A percentile compares a stretch with the other conserved stretches of the same genome.
phyloP scores from a whole-genome alignment of 257 asterid species.

The Jasminum sambac region DNA sequence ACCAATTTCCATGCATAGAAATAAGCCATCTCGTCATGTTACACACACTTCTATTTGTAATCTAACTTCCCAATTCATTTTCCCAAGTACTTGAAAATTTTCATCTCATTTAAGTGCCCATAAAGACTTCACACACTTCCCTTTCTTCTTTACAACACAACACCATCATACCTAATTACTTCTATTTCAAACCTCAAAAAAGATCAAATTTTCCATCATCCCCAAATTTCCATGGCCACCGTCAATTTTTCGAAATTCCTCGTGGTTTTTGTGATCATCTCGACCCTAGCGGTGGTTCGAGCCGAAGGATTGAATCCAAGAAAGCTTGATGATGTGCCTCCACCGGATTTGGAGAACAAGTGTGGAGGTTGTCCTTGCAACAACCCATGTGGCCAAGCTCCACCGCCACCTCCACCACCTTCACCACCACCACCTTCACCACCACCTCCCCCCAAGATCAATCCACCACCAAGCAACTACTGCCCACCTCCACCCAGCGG shows the following conservation, averaged over 20 bases:
- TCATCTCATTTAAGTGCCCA: slow-evolving; percentile 37
- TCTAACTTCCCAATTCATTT: slow-evolving; percentile 24
- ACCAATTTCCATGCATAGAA: slow-evolving; percentile 16
- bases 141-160: not conserved
- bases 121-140: slow-evolving; percentile 15
- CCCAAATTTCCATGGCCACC: slow-evolving; percentile 24
- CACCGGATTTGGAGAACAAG: slow-evolving; percentile 52
- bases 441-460: slow-evolving; percentile 38
- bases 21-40: slow-evolving; percentile 24
- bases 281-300: slow-evolving; percentile 16
- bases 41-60: slow-evolving; percentile 23
- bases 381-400: slow-evolving; percentile 47
- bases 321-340: slow-evolving; percentile 37
- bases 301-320: slow-evolving; percentile 32
- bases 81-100: slow-evolving; percentile 1
- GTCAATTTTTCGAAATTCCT: slow-evolving; percentile 25
- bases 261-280: slow-evolving; percentile 16
- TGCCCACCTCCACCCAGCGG: slow-evolving; percentile 71
- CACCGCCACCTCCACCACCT: slow-evolving; percentile 36
- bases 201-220: slow-evolving; percentile 7
- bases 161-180: slow-evolving; percentile 14
- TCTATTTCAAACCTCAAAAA: slow-evolving; percentile 8
- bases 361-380: slow-evolving; percentile 79
- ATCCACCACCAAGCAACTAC: slow-evolving; percentile 37
- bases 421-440: slow-evolving; percentile 53